Conservation (phyloP, 805 yeast species). For the Saccharomycopsis babjevae region DNA sequence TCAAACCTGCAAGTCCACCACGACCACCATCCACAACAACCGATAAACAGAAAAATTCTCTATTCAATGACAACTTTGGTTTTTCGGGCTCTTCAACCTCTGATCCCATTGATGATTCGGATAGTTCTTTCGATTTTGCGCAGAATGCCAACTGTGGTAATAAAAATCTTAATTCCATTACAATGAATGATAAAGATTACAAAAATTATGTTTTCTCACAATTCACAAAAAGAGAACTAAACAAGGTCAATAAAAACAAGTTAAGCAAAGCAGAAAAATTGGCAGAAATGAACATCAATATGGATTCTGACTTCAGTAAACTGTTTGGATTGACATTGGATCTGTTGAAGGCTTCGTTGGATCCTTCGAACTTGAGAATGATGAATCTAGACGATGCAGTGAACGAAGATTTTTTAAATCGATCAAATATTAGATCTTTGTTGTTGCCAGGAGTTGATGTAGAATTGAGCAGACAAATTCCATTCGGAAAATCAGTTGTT, state of each 20-base stretch:
- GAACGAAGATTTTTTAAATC: not conserved
- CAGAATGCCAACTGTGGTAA: not conserved
- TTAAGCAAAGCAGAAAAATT: constrained; percentile 7
- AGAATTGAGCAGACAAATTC: not conserved
- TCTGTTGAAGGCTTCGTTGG: not conserved
- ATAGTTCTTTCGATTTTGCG: not conserved
- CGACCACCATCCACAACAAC: not conserved
- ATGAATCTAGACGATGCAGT: not conserved
- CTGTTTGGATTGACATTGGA: constrained; percentile 7
- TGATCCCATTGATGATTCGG: constrained; percentile 7
- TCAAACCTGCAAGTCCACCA: not conserved
- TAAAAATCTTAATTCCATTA: not conserved
- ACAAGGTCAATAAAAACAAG: constrained; percentile 3
- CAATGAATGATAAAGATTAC: not conserved
- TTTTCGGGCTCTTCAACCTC: constrained; percentile 4
- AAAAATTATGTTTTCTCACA: not conserved
- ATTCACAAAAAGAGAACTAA: constrained; percentile 5
- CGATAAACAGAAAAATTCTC: not conserved
- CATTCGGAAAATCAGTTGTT: not conserved
- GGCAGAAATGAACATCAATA: constrained; percentile 11
- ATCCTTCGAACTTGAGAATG: constrained; percentile 4
- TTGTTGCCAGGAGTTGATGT: constrained; percentile 2
- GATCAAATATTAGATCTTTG: not conserved
- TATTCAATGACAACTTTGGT: constrained; percentile 21
- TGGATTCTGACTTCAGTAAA: constrained; percentile 1